These are phyloP conservation scores for Taxawa tesnikishii DNA, from an alignment of 2,329 filamentous ascomycete species.

Conservation along the genomic window DNA sequence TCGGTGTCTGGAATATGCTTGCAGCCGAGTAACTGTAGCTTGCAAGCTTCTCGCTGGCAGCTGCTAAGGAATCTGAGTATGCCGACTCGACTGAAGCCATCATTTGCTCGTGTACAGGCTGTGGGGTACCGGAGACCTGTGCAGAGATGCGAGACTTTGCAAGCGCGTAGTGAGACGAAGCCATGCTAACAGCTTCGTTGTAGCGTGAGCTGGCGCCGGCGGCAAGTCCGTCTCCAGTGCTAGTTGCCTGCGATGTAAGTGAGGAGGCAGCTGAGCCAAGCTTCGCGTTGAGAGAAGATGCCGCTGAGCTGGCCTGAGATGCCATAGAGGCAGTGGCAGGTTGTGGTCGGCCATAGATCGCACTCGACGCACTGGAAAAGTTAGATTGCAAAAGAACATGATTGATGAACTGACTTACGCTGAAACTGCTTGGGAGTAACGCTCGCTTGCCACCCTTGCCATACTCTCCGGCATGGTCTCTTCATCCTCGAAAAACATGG, in stretches of 20 bases:
- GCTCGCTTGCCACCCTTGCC: slow-evolving; percentile 39
- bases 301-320: slow-evolving; percentile 17
- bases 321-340: slow-evolving; percentile 30
- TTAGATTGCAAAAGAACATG: slow-evolving; percentile 4
- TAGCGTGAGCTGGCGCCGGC: slow-evolving; percentile 46
- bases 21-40: slow-evolving; percentile 36
- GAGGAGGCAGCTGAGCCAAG: slow-evolving; percentile 21
- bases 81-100: slow-evolving; percentile 55
- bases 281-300: slow-evolving; percentile 14
- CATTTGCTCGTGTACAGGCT: slow-evolving; percentile 58
- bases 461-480: slow-evolving; percentile 29
- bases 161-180: slow-evolving; percentile 55
- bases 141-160: slow-evolving; percentile 56
- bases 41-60: slow-evolving; percentile 48
- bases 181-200: slow-evolving; percentile 50
- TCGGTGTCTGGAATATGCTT: slow-evolving; percentile 15
- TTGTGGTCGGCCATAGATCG: slow-evolving; percentile 40
- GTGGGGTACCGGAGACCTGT: slow-evolving; percentile 55
- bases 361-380: slow-evolving; percentile 36
- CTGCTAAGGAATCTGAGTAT: slow-evolving; percentile 53
- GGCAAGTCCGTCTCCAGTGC: slow-evolving; percentile 25
- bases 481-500: slow-evolving; percentile 39
- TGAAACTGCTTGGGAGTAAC: slow-evolving; percentile 44
- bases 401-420: slow-evolving; percentile 29
- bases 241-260: slow-evolving; percentile 8